These are phyloP conservation scores for Leptographium flavum DNA, from an alignment of 2,329 filamentous ascomycete genomes.

Conservation along the genomic window DNA sequence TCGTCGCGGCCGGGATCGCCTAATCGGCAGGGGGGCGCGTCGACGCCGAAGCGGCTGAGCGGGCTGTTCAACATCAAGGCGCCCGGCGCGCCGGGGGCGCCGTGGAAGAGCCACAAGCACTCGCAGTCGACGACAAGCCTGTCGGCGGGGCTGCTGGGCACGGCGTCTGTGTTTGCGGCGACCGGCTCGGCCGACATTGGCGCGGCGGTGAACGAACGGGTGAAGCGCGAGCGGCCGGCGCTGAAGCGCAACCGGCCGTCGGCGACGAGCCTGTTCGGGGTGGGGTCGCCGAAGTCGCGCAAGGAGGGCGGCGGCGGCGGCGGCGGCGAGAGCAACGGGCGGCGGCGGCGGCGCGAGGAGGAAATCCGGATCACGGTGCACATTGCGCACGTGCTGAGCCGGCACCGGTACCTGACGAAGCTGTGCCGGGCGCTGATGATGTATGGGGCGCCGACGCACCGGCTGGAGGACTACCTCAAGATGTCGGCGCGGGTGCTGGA, in stretches of 20 bases:
- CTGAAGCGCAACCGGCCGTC: conserved; percentile 10
- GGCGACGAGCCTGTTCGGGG: conserved; percentile 7
- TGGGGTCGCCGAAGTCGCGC: conserved; percentile 1
- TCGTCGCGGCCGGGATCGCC: conserved; percentile 28
- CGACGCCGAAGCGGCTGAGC: conserved; percentile 20
- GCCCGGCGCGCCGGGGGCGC: neutral
- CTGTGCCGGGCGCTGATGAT: conserved; percentile 78
- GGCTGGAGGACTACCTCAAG: conserved; percentile 80
- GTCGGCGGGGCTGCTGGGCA: conserved; percentile 36
- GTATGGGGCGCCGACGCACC: conserved; percentile 81
- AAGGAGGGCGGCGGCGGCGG: conserved; percentile 12
- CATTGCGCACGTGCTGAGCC: conserved; percentile 55
- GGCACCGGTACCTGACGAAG: conserved; percentile 72
- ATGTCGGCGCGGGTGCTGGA: conserved; percentile 83
- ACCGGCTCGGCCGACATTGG: conserved; percentile 29
- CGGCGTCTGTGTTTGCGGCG: conserved; percentile 36
- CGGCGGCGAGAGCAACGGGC: conserved; percentile 11
- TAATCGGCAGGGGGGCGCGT: conserved; percentile 7
- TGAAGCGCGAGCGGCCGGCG: conserved; percentile 21
- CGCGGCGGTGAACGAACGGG: conserved; percentile 28
- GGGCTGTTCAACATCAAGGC: conserved; percentile 21
- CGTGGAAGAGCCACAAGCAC: conserved; percentile 8
- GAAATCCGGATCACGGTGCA: conserved; percentile 36
- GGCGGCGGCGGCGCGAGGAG: conserved; percentile 14
- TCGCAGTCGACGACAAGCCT: conserved; percentile 18